Evolutionary conservation across 2,329 filamentous ascomycete genomes (phyloP).

Genomic region (Endocalyx cinctus): DNA sequence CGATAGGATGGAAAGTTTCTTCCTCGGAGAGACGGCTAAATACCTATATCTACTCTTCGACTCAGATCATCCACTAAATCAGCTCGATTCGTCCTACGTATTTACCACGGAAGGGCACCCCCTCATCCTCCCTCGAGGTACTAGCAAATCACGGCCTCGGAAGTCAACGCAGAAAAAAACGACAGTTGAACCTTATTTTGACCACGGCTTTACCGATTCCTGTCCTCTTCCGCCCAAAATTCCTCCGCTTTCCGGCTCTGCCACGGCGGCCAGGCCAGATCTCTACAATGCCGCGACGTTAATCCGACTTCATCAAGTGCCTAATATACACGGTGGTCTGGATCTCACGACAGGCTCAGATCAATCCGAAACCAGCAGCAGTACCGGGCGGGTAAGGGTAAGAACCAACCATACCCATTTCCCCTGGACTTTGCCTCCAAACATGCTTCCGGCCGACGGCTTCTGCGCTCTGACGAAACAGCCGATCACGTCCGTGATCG

Average conservation of each 20-base stretch:
- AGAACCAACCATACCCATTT: slow-evolving; percentile 79
- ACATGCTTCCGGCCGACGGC: slow-evolving; percentile 70
- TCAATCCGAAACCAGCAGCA: slow-evolving; percentile 5
- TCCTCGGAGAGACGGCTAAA: slow-evolving; percentile 92
- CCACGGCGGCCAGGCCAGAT: slow-evolving; percentile 72
- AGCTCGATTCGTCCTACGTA: slow-evolving; percentile 79
- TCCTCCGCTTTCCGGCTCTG: slow-evolving; percentile 68
- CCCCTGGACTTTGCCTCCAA: slow-evolving; percentile 83
- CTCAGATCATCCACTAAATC: slow-evolving; percentile 79
- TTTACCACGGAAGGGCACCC: slow-evolving; percentile 97
- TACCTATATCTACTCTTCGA: slow-evolving; percentile 93
- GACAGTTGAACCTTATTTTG: slow-evolving; percentile 32
- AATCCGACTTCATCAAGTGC: slow-evolving; percentile 74
- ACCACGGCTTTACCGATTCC: slow-evolving; percentile 47
- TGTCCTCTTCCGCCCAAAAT: slow-evolving; percentile 62
- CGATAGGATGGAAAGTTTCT: slow-evolving; percentile 98
- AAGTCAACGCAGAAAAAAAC: slow-evolving; percentile 14
- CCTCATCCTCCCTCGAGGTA: slow-evolving; percentile 67
- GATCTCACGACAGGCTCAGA: slow-evolving; percentile 11
- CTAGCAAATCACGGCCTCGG: slow-evolving; percentile 16
- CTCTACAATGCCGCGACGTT: slow-evolving; percentile 86
- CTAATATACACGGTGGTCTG: slow-evolving; percentile 50
- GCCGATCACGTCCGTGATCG: slow-evolving; percentile 64
- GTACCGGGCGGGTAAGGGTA: no score
- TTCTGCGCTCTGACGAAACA: slow-evolving; percentile 69